These are phyloP conservation scores for Triangularia verruculosa DNA, from an alignment of 2,329 filamentous ascomycete species.

Conservation along the genomic window DNA sequence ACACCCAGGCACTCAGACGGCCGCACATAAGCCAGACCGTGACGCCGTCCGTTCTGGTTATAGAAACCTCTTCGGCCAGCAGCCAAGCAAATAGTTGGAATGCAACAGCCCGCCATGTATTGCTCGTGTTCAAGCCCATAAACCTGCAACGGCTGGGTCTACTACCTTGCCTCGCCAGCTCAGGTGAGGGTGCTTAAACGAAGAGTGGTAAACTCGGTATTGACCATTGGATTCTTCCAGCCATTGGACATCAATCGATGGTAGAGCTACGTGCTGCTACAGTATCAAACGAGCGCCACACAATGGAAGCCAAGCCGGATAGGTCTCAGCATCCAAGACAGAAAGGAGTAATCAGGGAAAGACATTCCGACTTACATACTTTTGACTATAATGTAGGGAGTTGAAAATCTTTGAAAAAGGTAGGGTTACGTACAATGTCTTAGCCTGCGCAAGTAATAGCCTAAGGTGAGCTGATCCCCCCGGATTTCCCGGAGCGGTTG, in stretches of 20 bases:
- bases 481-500: neutral
- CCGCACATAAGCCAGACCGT: neutral
- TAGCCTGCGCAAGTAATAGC: slow-evolving; percentile 14
- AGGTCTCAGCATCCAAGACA: neutral
- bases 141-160: neutral
- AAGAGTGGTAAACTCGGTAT: neutral
- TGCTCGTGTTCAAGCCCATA: neutral
- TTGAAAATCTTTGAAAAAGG: slow-evolving; percentile 8
- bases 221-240: slow-evolving; percentile 1
- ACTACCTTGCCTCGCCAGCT: neutral
- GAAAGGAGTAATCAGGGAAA: slow-evolving; percentile 12
- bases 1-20: neutral
- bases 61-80: neutral
- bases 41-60: neutral
- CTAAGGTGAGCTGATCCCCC: slow-evolving; percentile 16
- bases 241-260: neutral
- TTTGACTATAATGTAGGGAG: neutral
- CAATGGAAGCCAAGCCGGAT: slow-evolving; percentile 21
- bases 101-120: neutral
- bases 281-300: neutral
- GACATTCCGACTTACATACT: slow-evolving; percentile 3
- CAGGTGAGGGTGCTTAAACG: neutral
- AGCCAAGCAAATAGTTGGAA: neutral
- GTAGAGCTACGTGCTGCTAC: neutral
- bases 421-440: slow-evolving; percentile 17